Evolutionary conservation across 2,329 filamentous ascomycete species (phyloP), one percentile per base, ranked within the genome.

Genomic region (Colletotrichum coccodes): DNA sequence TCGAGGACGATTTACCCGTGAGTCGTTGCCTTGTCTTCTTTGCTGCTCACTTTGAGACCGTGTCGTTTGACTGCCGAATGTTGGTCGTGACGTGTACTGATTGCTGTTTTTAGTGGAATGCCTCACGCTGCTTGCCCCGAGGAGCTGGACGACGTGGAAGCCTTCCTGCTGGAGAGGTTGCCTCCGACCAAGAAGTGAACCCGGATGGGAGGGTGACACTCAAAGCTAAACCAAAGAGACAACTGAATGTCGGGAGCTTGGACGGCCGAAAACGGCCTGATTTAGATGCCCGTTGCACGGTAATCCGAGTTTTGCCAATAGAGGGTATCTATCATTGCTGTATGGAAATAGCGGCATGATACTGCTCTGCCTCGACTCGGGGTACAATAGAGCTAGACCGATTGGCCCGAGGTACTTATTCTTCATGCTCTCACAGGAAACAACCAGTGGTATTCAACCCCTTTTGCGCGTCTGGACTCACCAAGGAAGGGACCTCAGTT

Each of bases 71-170:
- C n/a, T 21, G 42, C n/a, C 3, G 6, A 7, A 3, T 18, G 23
- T 11, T 21, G n/a, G 26, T 7, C 14, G 6, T 30, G 14, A 14
- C 49, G 34, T 23, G 16, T n/a, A 61, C n/a, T 57, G n/a, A 58
- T 47, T 26, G 59, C 54, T 21, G 49, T 16, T 46, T 36, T 12
- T 56, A 93, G 91, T 67, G 87, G 87, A 12, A 87, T 98, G 77
- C 85, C 84, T 16, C 95, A 98, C 78, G 92, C 90, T 6, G 94
- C 94, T 2, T 91, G 90, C 73, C 85, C 90, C 6, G 84, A 92
- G 71, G 95, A 98, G 82, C 89, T 98, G 62, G 89, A 96, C 71
- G 92, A 97, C 73, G 84, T 98, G 21, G 94, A 96, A 80, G 78
- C 75, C 1, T 90, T 88, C 70, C 71, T 91, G 59, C 78, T 73